Conservation (phyloP, 2,329 filamentous ascomycete species). For the Thielaviopsis cerberus region DNA sequence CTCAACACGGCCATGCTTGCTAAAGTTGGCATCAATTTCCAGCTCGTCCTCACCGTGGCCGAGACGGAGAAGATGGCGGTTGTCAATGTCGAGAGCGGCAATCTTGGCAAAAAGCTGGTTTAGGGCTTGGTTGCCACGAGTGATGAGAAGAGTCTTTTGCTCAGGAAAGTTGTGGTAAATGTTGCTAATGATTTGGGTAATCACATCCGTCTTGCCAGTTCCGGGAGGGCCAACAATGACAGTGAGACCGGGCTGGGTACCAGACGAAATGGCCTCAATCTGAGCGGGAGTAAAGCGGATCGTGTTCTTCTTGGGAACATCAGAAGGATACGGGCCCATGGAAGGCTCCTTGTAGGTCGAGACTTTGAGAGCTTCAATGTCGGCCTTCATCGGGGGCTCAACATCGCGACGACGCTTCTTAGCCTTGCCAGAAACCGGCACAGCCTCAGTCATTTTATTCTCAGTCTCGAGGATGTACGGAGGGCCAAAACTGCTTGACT, state of each 20-base stretch:
- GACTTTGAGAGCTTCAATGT: slow-evolving; percentile 54
- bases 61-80: slow-evolving; percentile 75
- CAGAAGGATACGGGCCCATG: slow-evolving; percentile 72
- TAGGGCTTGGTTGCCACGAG: slow-evolving; percentile 92
- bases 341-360: slow-evolving; percentile 82
- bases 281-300: slow-evolving; percentile 84
- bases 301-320: slow-evolving; percentile 62
- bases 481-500: slow-evolving; percentile 57
- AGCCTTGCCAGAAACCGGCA: slow-evolving; percentile 38
- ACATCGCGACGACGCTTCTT: slow-evolving; percentile 78
- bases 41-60: slow-evolving; percentile 93
- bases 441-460: slow-evolving; percentile 28
- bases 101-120: slow-evolving; percentile 98
- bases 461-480: slow-evolving; percentile 67
- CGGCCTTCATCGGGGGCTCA: slow-evolving; percentile 43
- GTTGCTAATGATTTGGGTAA: slow-evolving; percentile 95
- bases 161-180: slow-evolving; percentile 95
- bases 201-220: slow-evolving; percentile 97
- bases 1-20: slow-evolving; percentile 86
- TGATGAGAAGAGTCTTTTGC: slow-evolving; percentile 78
- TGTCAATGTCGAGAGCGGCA: slow-evolving; percentile 84
- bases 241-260: slow-evolving; percentile 82
- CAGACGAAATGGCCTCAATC: slow-evolving; percentile 80
- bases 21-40: slow-evolving; percentile 68
- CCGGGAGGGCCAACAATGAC: slow-evolving; percentile 88